Evolutionary conservation across 2,329 filamentous ascomycete species (phyloP).

Genomic region (Hypoxylon sp.): DNA sequence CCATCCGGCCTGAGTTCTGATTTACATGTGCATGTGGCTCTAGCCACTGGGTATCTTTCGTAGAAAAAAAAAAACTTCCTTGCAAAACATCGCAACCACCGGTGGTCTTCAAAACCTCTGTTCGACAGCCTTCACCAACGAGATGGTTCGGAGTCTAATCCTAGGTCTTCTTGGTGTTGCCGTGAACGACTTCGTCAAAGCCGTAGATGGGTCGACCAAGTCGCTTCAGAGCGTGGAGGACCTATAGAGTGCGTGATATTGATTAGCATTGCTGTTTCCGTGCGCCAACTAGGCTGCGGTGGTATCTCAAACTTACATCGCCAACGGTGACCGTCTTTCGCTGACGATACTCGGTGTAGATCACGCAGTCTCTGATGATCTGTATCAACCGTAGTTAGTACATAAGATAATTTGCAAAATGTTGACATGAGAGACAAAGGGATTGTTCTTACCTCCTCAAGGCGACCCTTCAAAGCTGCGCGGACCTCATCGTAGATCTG

Average conservation of each 20-base stretch:
- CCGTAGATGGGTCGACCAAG: conserved; percentile 66
- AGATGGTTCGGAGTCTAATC: background rate
- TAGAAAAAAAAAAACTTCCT: too few relatives aligned
- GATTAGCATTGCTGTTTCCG: background rate
- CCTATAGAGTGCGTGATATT: conserved; percentile 51
- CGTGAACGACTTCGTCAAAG: conserved; percentile 54
- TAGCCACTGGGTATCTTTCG: conserved; percentile 23
- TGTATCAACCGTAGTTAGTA: conserved; percentile 40
- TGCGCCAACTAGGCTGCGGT: background rate
- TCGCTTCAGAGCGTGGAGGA: conserved; percentile 59
- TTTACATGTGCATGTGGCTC: background rate
- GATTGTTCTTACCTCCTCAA: conserved; percentile 55
- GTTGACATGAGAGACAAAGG: conserved; percentile 18
- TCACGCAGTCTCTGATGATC: conserved; percentile 61
- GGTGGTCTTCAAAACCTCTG: too few relatives aligned
- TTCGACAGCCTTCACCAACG: too few relatives aligned
- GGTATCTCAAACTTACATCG: conserved; percentile 59
- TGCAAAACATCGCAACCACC: too few relatives aligned
- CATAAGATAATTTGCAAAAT: background rate
- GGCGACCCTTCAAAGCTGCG: conserved; percentile 56
- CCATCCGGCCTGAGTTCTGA: background rate
- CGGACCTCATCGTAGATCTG: conserved; percentile 71
- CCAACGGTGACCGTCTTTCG: conserved; percentile 69
- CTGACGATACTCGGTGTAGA: conserved; percentile 61
- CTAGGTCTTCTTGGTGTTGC: background rate